Evolutionary conservation across 805 yeast genomes (phyloP), one percentile per base, ranked within the genome.

Genomic region (Scheffersomyces coipomensis): DNA sequence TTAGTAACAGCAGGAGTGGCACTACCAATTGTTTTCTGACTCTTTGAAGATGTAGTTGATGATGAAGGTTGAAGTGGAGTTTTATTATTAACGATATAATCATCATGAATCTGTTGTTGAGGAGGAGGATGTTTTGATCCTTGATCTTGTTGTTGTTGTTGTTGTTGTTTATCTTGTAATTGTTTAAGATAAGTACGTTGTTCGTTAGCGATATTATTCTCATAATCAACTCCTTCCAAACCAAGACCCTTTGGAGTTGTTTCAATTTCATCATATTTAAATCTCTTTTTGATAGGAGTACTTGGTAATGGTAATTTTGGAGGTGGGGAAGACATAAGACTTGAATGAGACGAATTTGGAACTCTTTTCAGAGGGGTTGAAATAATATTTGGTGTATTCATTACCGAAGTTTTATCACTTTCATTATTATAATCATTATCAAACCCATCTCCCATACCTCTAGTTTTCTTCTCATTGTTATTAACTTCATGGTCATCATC

Each of bases 241-340:
- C 73, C 75, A 32, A 69, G 51, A 6, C 75, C 75, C 34, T 55
- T 51, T 3, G 63, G 57, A 8, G 53, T 51, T n/a, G 36, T 53
- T 27, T 27, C 18, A 9, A 12, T 24, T 5, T 27, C 30, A 12
- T 55, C 62, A 27, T 37, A 35, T 38, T 46, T 23, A 46, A 34
- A 11, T 44, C 45, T 19, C 26, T 33, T 16, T 32, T 29, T 21
- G 33, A 44, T 29, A 17, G 58, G 58, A 6, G 51, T 46, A 16
- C 33, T 39, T n/a, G 60, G 61, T 33, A 58, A 56, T 29, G 47
- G 72, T 19, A 53, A 37, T 36, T 51, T 61, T 10, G 74, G 74
- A 13, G 74, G 73, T 10, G 73, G 73, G 9, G 71, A 65, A 25
- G 61, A 39, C 29, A 60, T 27, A 27, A 27, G 6, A 13, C 18